phyloP scores from a whole-genome alignment of 257 asterid genomes.

The Solanum bukasovii region DNA sequence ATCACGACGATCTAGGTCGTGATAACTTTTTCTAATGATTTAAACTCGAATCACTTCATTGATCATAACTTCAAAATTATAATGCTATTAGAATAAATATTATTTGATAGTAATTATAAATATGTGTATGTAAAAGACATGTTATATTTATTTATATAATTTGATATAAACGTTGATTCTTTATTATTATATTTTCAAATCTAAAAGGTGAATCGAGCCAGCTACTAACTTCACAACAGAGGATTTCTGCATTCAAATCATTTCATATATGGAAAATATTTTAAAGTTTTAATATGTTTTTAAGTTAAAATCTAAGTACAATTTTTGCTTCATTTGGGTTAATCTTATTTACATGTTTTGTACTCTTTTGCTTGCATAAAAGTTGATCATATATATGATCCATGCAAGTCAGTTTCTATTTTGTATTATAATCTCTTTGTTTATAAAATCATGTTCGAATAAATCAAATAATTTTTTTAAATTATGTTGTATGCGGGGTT shows the following conservation, averaged over 20 bases:
- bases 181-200: no score
- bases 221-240: neutral
- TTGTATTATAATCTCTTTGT: neutral
- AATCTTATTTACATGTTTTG: constrained; percentile 4
- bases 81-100: no score
- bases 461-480: neutral
- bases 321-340: neutral
- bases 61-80: no score
- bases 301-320: neutral
- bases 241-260: neutral
- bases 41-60: neutral
- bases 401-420: neutral
- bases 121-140: neutral
- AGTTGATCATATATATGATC: constrained; percentile 10
- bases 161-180: no score
- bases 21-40: neutral
- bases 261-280: no score
- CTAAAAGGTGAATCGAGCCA: neutral
- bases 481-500: neutral
- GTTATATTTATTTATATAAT: no score
- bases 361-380: constrained; percentile 1
- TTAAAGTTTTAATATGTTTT: no score
- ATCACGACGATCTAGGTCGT: no score
- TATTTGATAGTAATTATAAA: no score
- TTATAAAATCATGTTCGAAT: no score